phyloP scores from a whole-genome alignment of 352 stramenopile species.

The Saprolegnia parasitica region DNA sequence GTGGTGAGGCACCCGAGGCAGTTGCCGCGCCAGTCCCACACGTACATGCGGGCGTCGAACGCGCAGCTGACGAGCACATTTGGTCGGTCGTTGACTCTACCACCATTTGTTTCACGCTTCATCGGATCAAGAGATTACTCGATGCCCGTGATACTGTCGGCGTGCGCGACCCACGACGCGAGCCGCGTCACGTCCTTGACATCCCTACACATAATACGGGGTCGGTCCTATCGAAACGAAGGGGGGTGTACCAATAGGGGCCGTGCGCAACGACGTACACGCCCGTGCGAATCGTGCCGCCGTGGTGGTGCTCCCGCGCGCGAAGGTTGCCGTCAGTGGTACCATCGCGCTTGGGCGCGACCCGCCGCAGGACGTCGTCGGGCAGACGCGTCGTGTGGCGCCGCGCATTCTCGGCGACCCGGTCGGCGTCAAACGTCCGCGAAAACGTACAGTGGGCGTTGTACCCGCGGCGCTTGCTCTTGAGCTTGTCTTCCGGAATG shows the following conservation, averaged over 20 bases:
- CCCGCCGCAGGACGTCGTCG: conserved; percentile 31
- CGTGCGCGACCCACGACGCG: conserved; percentile 17
- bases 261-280: not conserved
- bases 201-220: not conserved
- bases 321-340: conserved; percentile 34
- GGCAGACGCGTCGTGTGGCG: conserved; percentile 16
- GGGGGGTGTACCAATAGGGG: not conserved
- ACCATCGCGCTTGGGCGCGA: conserved; percentile 34
- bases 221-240: not conserved
- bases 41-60: conserved; percentile 59
- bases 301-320: conserved; percentile 31
- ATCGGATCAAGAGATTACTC: conserved; percentile 3
- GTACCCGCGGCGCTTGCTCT: conserved; percentile 54
- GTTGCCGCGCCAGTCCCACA: conserved; percentile 62
- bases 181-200: not conserved
- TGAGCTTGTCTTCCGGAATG: conserved; percentile 59
- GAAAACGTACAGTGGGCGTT: conserved; percentile 57
- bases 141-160: conserved; percentile 16
- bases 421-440: conserved; percentile 50
- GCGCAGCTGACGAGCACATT: conserved; percentile 59
- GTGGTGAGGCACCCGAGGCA: conserved; percentile 64
- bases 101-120: not conserved
- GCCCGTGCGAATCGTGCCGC: not conserved
- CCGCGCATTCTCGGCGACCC: conserved; percentile 16
- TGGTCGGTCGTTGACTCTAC: conserved; percentile 43